phyloP scores from a whole-genome alignment of 1,284 basidiomycete genomes.

The Boletus albobrunnescens region DNA sequence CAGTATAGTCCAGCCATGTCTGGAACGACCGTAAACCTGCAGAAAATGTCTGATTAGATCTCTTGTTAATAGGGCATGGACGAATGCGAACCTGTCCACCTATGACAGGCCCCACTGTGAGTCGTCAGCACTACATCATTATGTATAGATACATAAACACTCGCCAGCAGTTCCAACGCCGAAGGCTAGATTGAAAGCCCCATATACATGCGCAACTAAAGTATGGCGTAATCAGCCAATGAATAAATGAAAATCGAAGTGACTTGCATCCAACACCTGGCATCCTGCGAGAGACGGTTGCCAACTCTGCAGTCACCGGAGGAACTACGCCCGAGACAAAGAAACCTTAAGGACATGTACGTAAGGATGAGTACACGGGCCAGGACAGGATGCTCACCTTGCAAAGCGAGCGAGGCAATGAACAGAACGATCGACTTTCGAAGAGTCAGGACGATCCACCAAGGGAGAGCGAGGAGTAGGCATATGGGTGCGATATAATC shows the following conservation, averaged over 20 bases:
- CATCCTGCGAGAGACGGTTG: conserved; percentile 49
- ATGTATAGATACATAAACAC: conserved; percentile 9
- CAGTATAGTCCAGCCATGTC: conserved; percentile 54
- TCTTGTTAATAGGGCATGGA: background rate
- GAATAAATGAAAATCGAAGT: background rate
- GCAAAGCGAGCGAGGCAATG: conserved; percentile 53
- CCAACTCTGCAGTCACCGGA: conserved; percentile 62
- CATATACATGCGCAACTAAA: conserved; percentile 58
- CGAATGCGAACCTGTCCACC: conserved; percentile 53
- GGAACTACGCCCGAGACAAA: conserved; percentile 55
- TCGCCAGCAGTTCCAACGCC: conserved; percentile 56
- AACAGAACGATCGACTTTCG: conserved; percentile 54
- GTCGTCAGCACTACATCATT: conserved; percentile 6
- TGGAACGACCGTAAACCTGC: conserved; percentile 55
- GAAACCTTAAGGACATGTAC: conserved; percentile 41
- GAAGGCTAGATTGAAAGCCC: conserved; percentile 66
- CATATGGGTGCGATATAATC: conserved; percentile 52
- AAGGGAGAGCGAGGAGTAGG: conserved; percentile 58
- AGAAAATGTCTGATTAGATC: conserved; percentile 6
- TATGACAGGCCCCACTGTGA: conserved; percentile 60
- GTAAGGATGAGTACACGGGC: conserved; percentile 5
- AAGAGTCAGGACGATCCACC: conserved; percentile 60
- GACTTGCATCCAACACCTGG: conserved; percentile 65
- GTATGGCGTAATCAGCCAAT: conserved; percentile 10
- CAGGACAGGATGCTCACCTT: conserved; percentile 42